Evolutionary conservation across 192 early-diverging fungal genomes (phyloP).

Genomic region (Coemansia nantahalensis): DNA sequence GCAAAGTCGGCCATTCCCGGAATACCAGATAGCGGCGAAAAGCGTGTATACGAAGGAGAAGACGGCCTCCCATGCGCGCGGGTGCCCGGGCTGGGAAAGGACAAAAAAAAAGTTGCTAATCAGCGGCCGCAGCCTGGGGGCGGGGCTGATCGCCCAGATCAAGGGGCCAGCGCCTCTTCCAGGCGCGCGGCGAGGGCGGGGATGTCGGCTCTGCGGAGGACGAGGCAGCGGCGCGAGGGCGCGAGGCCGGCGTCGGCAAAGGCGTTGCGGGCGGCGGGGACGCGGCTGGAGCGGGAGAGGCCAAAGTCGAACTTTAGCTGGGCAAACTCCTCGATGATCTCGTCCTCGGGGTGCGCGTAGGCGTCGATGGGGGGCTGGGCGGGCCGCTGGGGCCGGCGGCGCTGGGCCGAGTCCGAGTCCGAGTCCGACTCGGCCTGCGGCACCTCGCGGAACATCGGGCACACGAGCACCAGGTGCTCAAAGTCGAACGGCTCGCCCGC

Average conservation of each 20-base stretch:
- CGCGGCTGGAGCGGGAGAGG: conserved; percentile 65
- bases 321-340: conserved; percentile 78
- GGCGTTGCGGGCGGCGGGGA: conserved; percentile 71
- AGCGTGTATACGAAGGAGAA: too few species aligned
- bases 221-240: conserved; percentile 64
- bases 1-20: too few species aligned
- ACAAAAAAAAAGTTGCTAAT: too few species aligned
- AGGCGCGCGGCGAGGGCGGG: conserved; percentile 13
- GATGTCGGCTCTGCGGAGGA: conserved; percentile 57
- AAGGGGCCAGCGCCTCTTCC: conserved; percentile 14
- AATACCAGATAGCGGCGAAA: too few species aligned
- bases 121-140: too few species aligned
- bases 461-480: conserved; percentile 77
- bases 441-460: conserved; percentile 80
- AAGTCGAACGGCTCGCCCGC: conserved; percentile 73
- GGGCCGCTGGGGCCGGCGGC: not conserved
- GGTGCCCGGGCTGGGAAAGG: too few species aligned
- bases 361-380: conserved; percentile 44
- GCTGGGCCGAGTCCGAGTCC: conserved; percentile 44
- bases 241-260: conserved; percentile 87
- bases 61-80: too few species aligned
- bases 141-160: too few species aligned
- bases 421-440: conserved; percentile 47
- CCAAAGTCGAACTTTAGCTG: conserved; percentile 77
- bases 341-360: conserved; percentile 92